Base-by-base conservation (phyloP, 2,329 filamentous ascomycete genomes). In the Calonectria honghensis region DNA sequence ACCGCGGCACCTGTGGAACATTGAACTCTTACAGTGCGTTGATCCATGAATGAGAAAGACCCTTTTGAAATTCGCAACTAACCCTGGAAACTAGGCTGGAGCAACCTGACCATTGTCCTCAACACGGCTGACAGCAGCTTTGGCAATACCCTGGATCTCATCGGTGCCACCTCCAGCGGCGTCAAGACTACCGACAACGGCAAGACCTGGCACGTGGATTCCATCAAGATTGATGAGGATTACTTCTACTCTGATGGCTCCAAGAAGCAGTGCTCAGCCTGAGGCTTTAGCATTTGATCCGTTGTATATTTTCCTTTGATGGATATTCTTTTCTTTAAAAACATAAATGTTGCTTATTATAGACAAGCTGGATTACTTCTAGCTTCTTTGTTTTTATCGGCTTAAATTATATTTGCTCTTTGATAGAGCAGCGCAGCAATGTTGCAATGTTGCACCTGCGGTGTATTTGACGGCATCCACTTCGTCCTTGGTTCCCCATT, bases 1-100 rank as follows among this genome's bases (percentile, higher is more conserved):
- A 73, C 48, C 70, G 32, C 7, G 70, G 70, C 0, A 68, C 66
- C 2, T 73, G 70, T 13, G 70, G 70, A 27, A 73, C 70, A 1
- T 18, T 73, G 13, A 48, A 73, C 16, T 59, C 63, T 9, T 72
- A 67, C 39, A 65, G 67, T 66, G 70, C 16, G 69, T 57, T 51
- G 32, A 18, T 39, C 45, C 4, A 24, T 45, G 27, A 35, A 70
- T 20, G 70, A 69, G 31, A 10, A 29, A 31, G 20, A 2, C n/a
- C 1, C 16, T 6, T 2, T 20, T 50, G n/a, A 37, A 41, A 13
- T 39, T 13, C 11, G 2, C 7, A 16, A 29, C 61, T 65, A 31
- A 65, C 39, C 3, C 20, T n/a, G 39, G 11, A 16, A 27, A 0
- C 2, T 18, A 65, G 61, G 39, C 10, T 65, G 61, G 61, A 65